phyloP scores from a whole-genome alignment of 2,329 filamentous ascomycete species.

The Botrytis fabae region DNA sequence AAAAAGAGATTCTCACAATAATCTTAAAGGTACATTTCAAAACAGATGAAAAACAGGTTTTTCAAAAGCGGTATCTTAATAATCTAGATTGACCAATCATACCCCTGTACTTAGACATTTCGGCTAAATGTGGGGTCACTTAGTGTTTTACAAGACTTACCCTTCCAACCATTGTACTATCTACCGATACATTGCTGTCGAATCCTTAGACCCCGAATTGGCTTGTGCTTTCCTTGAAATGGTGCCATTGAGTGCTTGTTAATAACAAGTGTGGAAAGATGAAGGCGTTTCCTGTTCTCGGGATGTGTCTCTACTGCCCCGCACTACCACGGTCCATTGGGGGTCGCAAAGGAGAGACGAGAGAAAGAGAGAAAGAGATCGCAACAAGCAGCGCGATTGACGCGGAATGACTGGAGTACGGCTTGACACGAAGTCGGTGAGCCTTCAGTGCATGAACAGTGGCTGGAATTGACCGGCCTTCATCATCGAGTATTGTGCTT shows the following conservation, averaged over 20 bases:
- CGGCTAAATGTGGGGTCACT: no score
- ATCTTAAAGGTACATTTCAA: no score
- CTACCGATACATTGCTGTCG: constrained; percentile 29
- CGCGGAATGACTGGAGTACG: constrained; percentile 42
- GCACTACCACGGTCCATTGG: constrained; percentile 37
- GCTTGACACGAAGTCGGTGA: constrained; percentile 44
- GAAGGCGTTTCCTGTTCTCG: constrained; percentile 21
- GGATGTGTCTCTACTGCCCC: constrained; percentile 32
- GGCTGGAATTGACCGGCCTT: constrained; percentile 35
- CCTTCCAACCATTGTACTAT: no score
- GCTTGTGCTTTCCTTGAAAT: constrained; percentile 23
- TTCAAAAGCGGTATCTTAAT: no score
- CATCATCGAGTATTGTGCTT: constrained; percentile 31
- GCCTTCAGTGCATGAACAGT: constrained; percentile 41
- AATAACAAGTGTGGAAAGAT: constrained; percentile 24
- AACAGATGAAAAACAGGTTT: no score
- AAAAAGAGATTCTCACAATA: no score
- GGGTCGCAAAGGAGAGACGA: constrained; percentile 3
- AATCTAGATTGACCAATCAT: no score
- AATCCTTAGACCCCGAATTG: not conserved
- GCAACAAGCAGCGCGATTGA: constrained; percentile 34
- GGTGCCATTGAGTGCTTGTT: constrained; percentile 32
- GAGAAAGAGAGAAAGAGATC: not conserved
- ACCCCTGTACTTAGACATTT: no score
- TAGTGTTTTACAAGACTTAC: no score